phyloP scores from a whole-genome alignment of 2,329 filamentous ascomycete species.

The Pleochaeta shiraiana region DNA sequence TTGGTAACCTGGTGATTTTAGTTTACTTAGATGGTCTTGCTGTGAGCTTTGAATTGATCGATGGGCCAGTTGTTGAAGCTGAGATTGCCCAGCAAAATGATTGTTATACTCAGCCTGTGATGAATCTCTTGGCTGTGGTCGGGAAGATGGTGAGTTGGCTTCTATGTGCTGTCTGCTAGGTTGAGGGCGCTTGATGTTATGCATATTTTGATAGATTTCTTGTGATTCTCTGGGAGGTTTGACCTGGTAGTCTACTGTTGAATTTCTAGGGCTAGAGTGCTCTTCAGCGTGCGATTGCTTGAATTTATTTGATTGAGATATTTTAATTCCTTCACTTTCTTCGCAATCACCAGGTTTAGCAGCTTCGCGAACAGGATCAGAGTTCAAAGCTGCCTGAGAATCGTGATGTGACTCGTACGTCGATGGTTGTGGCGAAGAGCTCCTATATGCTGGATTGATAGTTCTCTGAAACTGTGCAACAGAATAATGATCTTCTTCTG shows the following conservation, averaged over 20 bases:
- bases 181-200: conserved; percentile 7
- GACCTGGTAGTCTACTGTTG: conserved; percentile 12
- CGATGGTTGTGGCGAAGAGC: conserved; percentile 89
- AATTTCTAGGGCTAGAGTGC: not conserved
- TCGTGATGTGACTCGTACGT: conserved; percentile 85
- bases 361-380: conserved; percentile 39
- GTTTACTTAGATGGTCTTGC: not conserved
- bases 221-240: conserved; percentile 12
- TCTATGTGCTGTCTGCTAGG: conserved; percentile 6
- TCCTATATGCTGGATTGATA: conserved; percentile 88
- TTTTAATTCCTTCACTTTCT: conserved; percentile 29
- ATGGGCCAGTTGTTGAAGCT: not conserved
- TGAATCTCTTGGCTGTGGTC: not conserved
- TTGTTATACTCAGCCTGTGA: conserved; percentile 8
- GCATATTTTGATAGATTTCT: not conserved
- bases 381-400: conserved; percentile 49
- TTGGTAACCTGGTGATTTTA: not conserved
- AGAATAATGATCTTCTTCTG: conserved; percentile 76
- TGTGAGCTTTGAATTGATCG: not conserved
- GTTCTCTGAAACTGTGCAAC: conserved; percentile 90
- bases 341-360: conserved; percentile 24
- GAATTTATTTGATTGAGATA: conserved; percentile 15
- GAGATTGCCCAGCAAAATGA: not conserved
- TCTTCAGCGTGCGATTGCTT: conserved; percentile 12
- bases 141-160: not conserved